Percentiles rank a stretch among this genome's conserved stretches.
Evolutionary conservation across 2,329 filamentous ascomycete species (phyloP).

Genomic region (Penicillium sp.): DNA sequence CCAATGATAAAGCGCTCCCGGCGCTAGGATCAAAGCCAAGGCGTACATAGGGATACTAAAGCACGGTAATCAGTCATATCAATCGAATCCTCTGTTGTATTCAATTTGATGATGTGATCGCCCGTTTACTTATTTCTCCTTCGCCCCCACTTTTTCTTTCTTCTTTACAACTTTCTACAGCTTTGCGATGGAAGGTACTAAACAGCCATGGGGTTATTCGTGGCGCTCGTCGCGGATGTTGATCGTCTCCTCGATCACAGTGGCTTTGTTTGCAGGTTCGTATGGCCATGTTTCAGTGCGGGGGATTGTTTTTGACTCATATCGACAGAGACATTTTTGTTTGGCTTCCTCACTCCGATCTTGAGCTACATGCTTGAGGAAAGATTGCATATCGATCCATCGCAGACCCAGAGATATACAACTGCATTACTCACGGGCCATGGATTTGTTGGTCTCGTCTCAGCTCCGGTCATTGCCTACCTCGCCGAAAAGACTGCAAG

Average conservation of each 20-base stretch:
- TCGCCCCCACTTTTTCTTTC: conserved; percentile 4
- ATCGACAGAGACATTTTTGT: conserved; percentile 26
- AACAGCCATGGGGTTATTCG: conserved; percentile 10
- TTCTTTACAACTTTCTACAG: neutral
- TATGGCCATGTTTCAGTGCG: neutral
- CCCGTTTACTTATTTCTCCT: conserved; percentile 1
- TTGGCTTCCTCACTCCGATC: conserved; percentile 28
- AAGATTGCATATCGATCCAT: conserved; percentile 19
- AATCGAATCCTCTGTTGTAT: neutral
- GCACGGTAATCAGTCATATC: neutral
- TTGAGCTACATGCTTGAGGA: conserved; percentile 24
- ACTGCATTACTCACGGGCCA: conserved; percentile 20
- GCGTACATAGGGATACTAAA: neutral
- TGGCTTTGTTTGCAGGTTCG: conserved; percentile 14
- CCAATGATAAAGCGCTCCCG: neutral
- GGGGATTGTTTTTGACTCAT: neutral
- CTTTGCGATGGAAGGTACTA: conserved; percentile 1
- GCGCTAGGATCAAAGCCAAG: neutral
- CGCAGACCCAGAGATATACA: conserved; percentile 17
- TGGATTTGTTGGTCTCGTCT: conserved; percentile 17
- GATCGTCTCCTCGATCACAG: conserved; percentile 9
- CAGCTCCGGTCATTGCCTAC: conserved; percentile 14
- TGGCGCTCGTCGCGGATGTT: conserved; percentile 12
- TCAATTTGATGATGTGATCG: neutral
- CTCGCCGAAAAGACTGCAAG: conserved; percentile 29